Evolutionary conservation across 495 filamentous ascomycete species (phyloP), one percentile per base, ranked within the genome.

Genomic region (Rhizodiscina lignyota): DNA sequence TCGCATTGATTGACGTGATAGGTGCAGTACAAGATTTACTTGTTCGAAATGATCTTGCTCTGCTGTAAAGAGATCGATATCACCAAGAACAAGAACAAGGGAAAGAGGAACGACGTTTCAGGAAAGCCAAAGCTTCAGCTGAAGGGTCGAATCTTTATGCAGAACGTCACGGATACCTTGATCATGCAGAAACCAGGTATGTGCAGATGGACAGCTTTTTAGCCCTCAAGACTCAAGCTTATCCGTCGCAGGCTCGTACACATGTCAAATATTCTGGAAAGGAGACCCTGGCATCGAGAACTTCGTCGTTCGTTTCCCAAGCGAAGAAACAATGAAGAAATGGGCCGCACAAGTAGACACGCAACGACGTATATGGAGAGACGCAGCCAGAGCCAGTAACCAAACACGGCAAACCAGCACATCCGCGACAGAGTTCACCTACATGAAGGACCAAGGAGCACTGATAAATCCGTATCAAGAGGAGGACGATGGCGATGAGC

Each of bases 61-160:
- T 97, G 89, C 48, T 97, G 89, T 74, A 97, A 96, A 61, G 89
- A 97, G 48, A 66, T 87, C 29, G 78, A 80, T 35, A 76, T 79
- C 2, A 81, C 77, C 49, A 96, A 94, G 59, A 77, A 69, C 54
- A 81, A 83, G 48, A 70, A 71, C 29, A 83, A 77, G 44, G 18
- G n/a, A 8, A 35, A 24, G 33, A 35, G 21, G 33, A 27, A 27
- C 13, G 6, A 8, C 24, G 13, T 13, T 6, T 8, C 24, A 6
- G 68, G 72, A 34, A 80, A 81, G 48, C 69, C 77, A 22, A 86
- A 80, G 52, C 62, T 97, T 32, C 85, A 93, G 52, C 67, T 97
- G 21, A 97, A 96, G 59, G 89, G 89, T 18, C 73, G 89, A 16
- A 97, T 97, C 47, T 96, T 96, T 58, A 94, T 97, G 87, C 85